Conservation (phyloP, 805 yeast species). For the Lachancea quebecensis region DNA sequence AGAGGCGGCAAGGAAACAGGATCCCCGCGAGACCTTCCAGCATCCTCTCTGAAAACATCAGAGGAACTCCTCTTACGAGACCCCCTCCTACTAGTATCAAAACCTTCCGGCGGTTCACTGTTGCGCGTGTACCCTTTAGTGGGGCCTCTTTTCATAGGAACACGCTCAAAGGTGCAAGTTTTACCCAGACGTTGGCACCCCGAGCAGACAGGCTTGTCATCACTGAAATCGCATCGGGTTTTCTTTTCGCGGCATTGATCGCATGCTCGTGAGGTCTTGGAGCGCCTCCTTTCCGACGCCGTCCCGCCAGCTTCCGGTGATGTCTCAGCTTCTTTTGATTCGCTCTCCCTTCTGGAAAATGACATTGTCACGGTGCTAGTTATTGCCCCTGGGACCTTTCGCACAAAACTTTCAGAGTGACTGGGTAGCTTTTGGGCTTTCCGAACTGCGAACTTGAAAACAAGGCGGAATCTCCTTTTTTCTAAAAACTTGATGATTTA, state of each 20-base stretch:
- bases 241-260: constrained; percentile 74
- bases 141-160: constrained; percentile 76
- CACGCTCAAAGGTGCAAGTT: constrained; percentile 58
- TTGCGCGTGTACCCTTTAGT: constrained; percentile 56
- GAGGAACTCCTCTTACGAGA: constrained; percentile 7
- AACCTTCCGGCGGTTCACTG: constrained; percentile 1
- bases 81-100: constrained; percentile 3
- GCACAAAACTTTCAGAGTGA: no score
- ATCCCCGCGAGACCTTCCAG: constrained; percentile 8
- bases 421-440: no score
- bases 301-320: not conserved
- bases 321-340: not conserved
- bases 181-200: constrained; percentile 58
- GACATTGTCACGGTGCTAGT: no score
- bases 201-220: constrained; percentile 46
- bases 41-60: constrained; percentile 1
- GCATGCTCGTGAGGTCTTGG: constrained; percentile 75
- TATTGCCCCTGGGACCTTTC: no score
- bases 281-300: constrained; percentile 40
- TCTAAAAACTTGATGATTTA: no score
- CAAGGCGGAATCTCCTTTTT: no score
- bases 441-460: no score
- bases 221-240: constrained; percentile 60
- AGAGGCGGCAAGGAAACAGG: constrained; percentile 30
- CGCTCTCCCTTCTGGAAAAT: not conserved